These are phyloP conservation scores for Silene conica DNA, from an alignment of 148 eudicot species.

Conservation along the genomic window DNA sequence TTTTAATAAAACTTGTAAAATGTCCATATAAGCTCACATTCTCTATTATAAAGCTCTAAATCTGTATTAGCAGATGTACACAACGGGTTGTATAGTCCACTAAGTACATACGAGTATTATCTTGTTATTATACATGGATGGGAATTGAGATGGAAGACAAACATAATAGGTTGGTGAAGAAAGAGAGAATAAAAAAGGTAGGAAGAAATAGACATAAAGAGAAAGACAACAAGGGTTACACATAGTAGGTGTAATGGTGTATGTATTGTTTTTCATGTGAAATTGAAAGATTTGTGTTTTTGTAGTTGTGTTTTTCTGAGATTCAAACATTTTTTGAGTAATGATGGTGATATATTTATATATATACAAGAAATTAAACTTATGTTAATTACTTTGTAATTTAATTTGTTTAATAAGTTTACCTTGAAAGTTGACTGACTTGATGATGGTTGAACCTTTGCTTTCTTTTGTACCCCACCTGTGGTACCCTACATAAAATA, in stretches of 20 bases:
- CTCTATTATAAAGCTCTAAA: no score
- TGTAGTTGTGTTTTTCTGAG: slow-evolving; percentile 29
- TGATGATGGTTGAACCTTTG: slow-evolving; percentile 77
- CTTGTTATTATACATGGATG: slow-evolving; percentile 19
- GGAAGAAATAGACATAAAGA: slow-evolving; percentile 48
- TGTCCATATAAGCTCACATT: no score
- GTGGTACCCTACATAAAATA: slow-evolving; percentile 59
- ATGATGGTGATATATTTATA: not conserved
- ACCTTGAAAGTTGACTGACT: slow-evolving; percentile 76
- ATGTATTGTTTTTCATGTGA: slow-evolving; percentile 16
- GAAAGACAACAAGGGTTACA: slow-evolving; percentile 55
- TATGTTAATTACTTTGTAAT: not conserved
- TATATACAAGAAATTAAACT: not conserved
- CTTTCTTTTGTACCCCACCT: slow-evolving; percentile 67
- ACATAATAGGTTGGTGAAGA: not conserved
- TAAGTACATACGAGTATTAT: no score
- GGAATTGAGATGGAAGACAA: slow-evolving; percentile 1
- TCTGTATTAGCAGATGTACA: no score
- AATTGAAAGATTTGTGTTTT: slow-evolving; percentile 26
- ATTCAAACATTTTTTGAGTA: slow-evolving; percentile 7
- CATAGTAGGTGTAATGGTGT: slow-evolving; percentile 44
- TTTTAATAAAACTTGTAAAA: no score
- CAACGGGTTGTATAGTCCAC: no score
- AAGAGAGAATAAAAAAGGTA: slow-evolving; percentile 32
- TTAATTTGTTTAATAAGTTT: not conserved